A percentile compares a stretch with the other conserved stretches of the same genome.
Evolutionary conservation across 192 early-diverging fungal genomes (phyloP).

Genomic region (Geranomyces variabilis): DNA sequence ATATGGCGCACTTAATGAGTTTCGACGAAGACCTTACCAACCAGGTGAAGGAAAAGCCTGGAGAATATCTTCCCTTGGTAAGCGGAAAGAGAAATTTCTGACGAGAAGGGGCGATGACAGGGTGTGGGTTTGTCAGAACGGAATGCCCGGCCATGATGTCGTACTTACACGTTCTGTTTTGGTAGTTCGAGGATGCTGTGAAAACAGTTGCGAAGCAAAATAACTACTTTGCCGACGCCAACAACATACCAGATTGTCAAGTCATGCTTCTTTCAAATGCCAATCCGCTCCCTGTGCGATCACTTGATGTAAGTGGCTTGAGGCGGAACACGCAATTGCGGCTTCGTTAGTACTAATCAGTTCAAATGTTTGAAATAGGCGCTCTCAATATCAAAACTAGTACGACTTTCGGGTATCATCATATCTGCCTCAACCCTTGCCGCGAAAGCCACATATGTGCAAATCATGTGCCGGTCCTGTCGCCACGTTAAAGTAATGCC

Average conservation of each 20-base stretch:
- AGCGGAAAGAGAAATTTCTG: constrained; percentile 8
- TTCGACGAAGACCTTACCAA: constrained; percentile 86
- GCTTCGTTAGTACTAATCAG: too few species aligned
- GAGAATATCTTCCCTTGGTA: constrained; percentile 81
- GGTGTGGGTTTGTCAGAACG: too few species aligned
- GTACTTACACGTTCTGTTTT: background rate
- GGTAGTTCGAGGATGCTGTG: constrained; percentile 86
- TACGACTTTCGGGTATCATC: constrained; percentile 94
- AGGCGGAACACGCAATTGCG: background rate
- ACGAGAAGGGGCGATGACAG: too few species aligned
- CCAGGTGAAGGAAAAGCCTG: constrained; percentile 74
- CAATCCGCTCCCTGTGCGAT: constrained; percentile 85
- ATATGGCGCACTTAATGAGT: constrained; percentile 80
- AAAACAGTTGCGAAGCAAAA: constrained; percentile 75
- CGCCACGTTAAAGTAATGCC: constrained; percentile 78
- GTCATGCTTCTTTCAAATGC: constrained; percentile 85
- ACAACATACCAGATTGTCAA: constrained; percentile 82
- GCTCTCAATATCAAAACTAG: constrained; percentile 84
- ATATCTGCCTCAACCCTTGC: constrained; percentile 87
- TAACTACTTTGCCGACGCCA: constrained; percentile 50
- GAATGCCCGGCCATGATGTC: too few species aligned
- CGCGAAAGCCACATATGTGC: constrained; percentile 86
- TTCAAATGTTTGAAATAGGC: constrained; percentile 52
- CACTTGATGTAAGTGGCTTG: constrained; percentile 72
- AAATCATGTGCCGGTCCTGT: constrained; percentile 88